A percentile compares a stretch with the other conserved stretches of the same genome.
phyloP scores from a whole-genome alignment of 768 basidiomycete genomes.

The Amanita thiersii region DNA sequence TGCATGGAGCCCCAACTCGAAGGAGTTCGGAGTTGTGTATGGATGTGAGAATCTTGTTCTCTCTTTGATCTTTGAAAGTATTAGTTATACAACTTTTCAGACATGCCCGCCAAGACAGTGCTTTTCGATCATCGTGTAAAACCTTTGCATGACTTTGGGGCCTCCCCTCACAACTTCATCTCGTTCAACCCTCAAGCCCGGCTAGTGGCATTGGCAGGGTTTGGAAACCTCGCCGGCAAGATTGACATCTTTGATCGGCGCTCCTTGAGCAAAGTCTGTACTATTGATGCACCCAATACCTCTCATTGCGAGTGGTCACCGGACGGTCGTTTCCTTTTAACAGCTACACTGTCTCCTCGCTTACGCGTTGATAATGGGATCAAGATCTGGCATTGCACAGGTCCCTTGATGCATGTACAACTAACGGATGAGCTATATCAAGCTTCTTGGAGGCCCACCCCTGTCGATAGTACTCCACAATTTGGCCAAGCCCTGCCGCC shows the following conservation, averaged over 20 bases:
- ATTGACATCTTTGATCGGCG: slow-evolving; percentile 90
- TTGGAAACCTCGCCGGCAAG: slow-evolving; percentile 94
- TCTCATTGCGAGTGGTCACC: slow-evolving; percentile 95
- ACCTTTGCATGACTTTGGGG: slow-evolving; percentile 83
- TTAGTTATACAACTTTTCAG: slow-evolving; percentile 27
- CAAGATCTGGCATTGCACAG: slow-evolving; percentile 92
- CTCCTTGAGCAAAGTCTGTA: slow-evolving; percentile 65
- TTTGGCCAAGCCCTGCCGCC: slow-evolving; percentile 64
- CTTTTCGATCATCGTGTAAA: slow-evolving; percentile 89
- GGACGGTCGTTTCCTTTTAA: slow-evolving; percentile 87
- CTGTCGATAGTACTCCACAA: slow-evolving; percentile 52
- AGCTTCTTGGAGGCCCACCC: slow-evolving; percentile 71
- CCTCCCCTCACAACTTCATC: slow-evolving; percentile 85
- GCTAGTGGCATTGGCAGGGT: slow-evolving; percentile 84
- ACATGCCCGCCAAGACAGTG: slow-evolving; percentile 92
- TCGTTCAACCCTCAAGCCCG: slow-evolving; percentile 93
- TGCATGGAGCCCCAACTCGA: slow-evolving; percentile 90
- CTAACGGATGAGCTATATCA: slow-evolving; percentile 86
- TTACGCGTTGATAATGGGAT: slow-evolving; percentile 96
- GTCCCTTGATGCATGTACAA: slow-evolving; percentile 81
- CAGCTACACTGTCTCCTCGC: slow-evolving; percentile 92
- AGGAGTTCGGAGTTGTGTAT: slow-evolving; percentile 95
- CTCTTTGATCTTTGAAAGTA: neutral
- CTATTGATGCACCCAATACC: slow-evolving; percentile 89
- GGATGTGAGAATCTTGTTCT: slow-evolving; percentile 59